These are phyloP conservation scores for Cyathus olla DNA, from an alignment of 1,284 basidiomycete species.

Conservation along the genomic window DNA sequence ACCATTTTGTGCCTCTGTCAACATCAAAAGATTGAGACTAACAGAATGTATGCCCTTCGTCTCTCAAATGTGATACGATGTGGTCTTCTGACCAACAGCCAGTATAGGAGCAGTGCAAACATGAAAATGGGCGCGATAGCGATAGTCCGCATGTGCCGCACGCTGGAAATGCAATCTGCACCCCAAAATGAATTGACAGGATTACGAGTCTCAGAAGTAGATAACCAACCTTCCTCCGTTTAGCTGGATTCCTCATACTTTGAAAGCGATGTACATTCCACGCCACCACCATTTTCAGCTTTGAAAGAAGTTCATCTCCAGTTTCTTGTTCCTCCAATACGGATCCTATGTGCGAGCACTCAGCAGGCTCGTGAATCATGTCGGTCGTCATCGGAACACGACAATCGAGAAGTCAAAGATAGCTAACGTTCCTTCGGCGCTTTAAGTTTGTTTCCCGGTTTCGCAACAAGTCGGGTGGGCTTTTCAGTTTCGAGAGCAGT, in stretches of 20 bases:
- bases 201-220: neutral
- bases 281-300: slow-evolving; percentile 52
- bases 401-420: too few relatives aligned
- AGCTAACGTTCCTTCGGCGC: too few relatives aligned
- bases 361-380: neutral
- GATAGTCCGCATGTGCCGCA: slow-evolving; percentile 73
- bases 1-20: neutral
- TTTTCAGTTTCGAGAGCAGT: too few relatives aligned
- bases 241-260: slow-evolving; percentile 43
- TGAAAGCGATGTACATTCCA: slow-evolving; percentile 55
- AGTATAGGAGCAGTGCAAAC: slow-evolving; percentile 80
- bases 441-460: too few relatives aligned
- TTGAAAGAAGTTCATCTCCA: slow-evolving; percentile 35
- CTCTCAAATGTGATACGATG: slow-evolving; percentile 65
- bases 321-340: slow-evolving; percentile 33
- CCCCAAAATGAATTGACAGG: slow-evolving; percentile 3
- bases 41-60: slow-evolving; percentile 78
- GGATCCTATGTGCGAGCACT: slow-evolving; percentile 51
- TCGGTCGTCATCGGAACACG: neutral
- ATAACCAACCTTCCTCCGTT: slow-evolving; percentile 54
- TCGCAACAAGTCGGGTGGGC: too few relatives aligned
- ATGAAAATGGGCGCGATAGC: slow-evolving; percentile 81
- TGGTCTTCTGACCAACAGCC: slow-evolving; percentile 80
- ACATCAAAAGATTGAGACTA: slow-evolving; percentile 37
- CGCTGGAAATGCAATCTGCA: slow-evolving; percentile 59